phyloP scores from a whole-genome alignment of 1,139 yeast species.

The Candida tetrigidarum region DNA sequence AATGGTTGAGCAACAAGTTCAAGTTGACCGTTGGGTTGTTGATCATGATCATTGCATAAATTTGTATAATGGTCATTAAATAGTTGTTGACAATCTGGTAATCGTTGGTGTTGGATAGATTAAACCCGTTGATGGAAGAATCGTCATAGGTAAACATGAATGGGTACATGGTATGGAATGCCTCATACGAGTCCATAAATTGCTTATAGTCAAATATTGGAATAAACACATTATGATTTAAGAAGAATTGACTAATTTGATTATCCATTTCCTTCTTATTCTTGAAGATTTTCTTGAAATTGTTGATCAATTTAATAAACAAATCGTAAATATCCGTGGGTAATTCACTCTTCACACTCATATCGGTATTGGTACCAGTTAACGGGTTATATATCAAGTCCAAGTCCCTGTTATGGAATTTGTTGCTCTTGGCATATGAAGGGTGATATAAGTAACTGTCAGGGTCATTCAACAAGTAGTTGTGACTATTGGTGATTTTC shows the following conservation, averaged over 20 bases:
- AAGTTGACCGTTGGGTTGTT: conserved; percentile 50
- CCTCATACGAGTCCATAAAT: conserved; percentile 61
- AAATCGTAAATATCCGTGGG: conserved; percentile 50
- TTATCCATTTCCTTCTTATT: conserved; percentile 53
- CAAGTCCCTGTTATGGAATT: conserved; percentile 44
- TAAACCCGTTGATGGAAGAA: conserved; percentile 54
- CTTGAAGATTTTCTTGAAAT: conserved; percentile 48
- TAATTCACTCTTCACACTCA: conserved; percentile 24
- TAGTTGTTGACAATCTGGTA: conserved; percentile 55
- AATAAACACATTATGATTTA: conserved; percentile 58
- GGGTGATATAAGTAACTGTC: conserved; percentile 49
- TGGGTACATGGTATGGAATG: conserved; percentile 60
- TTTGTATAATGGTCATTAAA: conserved; percentile 49
- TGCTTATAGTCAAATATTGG: conserved; percentile 64
- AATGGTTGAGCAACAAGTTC: conserved; percentile 44
- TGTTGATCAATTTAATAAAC: conserved; percentile 49
- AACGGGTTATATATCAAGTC: conserved; percentile 50
- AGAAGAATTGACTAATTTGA: conserved; percentile 55
- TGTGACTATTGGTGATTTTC: conserved; percentile 52
- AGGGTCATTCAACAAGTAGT: conserved; percentile 48
- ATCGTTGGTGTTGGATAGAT: conserved; percentile 50
- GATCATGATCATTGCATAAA: conserved; percentile 52
- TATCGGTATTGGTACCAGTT: conserved; percentile 27
- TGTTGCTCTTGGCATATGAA: conserved; percentile 42
- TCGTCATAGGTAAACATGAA: conserved; percentile 55